These are phyloP conservation scores for Malus hybrid DNA, from an alignment of 331 rosid genomes.

Conservation along the genomic window DNA sequence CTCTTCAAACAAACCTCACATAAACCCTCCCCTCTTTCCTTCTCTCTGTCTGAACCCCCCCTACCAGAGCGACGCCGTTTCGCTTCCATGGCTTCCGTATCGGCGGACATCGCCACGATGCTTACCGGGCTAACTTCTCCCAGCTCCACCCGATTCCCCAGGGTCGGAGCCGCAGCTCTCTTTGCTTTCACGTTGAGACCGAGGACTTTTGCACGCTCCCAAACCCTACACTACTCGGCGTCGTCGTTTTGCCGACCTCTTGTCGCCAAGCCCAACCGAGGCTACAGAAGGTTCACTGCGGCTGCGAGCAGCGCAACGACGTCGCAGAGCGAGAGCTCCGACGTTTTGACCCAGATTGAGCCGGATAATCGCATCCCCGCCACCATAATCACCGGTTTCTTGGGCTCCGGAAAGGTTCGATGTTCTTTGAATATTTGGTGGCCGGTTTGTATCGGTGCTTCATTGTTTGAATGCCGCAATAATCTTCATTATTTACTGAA, in stretches of 20 bases:
- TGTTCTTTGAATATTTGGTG: background rate
- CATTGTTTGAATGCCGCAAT: background rate
- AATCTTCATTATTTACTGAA: background rate
- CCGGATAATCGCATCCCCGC: conserved; percentile 84
- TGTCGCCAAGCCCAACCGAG: conserved; percentile 16
- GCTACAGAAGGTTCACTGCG: conserved; percentile 38
- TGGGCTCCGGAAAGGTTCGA: conserved; percentile 90
- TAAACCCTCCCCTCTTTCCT: background rate
- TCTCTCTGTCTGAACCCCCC: background rate
- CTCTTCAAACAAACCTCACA: background rate
- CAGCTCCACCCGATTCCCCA: conserved; percentile 23
- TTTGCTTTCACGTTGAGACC: conserved; percentile 24
- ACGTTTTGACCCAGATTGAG: conserved; percentile 53
- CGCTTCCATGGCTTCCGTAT: conserved; percentile 27
- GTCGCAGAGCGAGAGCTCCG: conserved; percentile 52
- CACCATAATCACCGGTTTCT: conserved; percentile 86
- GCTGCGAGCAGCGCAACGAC: conserved; percentile 52
- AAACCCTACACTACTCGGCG: conserved; percentile 15
- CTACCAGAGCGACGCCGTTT: background rate
- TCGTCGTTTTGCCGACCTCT: conserved; percentile 14
- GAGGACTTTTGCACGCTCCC: conserved; percentile 3
- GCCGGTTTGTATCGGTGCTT: background rate
- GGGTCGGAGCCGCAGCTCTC: conserved; percentile 21
- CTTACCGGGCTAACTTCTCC: conserved; percentile 32
- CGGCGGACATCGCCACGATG: conserved; percentile 32